Conservation (phyloP, 164 flowering plant genomes). For the Vitis labrusca region DNA sequence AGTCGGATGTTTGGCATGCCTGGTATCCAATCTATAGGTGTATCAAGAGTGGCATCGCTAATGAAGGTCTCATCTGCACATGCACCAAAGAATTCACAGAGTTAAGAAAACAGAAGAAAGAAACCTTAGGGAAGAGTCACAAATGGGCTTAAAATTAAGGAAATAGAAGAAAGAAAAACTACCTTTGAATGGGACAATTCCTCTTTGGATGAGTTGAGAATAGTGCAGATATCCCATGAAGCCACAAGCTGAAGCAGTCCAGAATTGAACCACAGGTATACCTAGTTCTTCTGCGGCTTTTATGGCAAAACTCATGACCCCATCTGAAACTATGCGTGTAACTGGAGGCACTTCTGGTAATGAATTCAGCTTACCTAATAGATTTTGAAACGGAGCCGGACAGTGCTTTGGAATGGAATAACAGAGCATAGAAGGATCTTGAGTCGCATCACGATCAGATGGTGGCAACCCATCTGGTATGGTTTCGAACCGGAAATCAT, state of each 20-base stretch:
- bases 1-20: conserved; percentile 15
- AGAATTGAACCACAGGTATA: conserved; percentile 24
- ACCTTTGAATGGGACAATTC: conserved; percentile 20
- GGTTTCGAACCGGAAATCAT: conserved; percentile 2
- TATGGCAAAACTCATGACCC: conserved; percentile 28
- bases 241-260: conserved; percentile 32
- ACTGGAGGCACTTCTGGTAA: conserved; percentile 16
- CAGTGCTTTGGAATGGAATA: conserved; percentile 9
- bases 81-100: no score
- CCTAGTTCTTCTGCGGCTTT: conserved; percentile 25
- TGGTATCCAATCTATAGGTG: conserved; percentile 4
- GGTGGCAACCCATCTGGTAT: conserved; percentile 11
- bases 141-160: no score
- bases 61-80: no score
- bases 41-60: background rate
- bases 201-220: conserved; percentile 24
- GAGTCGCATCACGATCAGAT: conserved; percentile 6
- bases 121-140: no score
- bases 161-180: background rate
- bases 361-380: conserved; percentile 22
- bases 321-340: conserved; percentile 31
- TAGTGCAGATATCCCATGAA: conserved; percentile 21
- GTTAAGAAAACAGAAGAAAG: no score
- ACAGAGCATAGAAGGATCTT: background rate
- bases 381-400: conserved; percentile 23